Evolutionary conservation across 75 land plant species (phyloP).

Genomic region (Picea sitchensis): DNA sequence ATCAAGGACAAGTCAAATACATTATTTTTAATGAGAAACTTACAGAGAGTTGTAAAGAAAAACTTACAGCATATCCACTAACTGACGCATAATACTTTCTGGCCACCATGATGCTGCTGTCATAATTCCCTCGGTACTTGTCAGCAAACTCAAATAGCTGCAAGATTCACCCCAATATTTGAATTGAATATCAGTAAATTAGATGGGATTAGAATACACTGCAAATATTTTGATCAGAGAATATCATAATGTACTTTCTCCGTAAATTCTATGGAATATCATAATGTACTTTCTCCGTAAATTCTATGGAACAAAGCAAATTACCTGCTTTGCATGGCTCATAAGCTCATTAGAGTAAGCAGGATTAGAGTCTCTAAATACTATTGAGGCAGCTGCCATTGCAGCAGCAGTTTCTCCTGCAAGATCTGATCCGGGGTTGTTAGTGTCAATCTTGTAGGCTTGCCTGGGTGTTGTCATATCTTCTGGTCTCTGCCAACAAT

Average conservation of each 20-base stretch:
- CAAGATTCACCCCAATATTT: slow-evolving; percentile 1
- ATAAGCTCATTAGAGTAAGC: slow-evolving; percentile 41
- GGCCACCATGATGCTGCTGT: slow-evolving; percentile 29
- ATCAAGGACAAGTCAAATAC: too few relatives aligned
- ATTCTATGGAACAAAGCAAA: not conserved
- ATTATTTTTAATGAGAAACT: too few relatives aligned
- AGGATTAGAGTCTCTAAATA: slow-evolving; percentile 32
- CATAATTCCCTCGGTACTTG: slow-evolving; percentile 40
- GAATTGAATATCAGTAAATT: too few relatives aligned
- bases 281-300: too few relatives aligned
- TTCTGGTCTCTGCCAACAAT: slow-evolving; percentile 70
- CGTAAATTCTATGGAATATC: too few relatives aligned
- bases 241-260: too few relatives aligned
- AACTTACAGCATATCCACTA: slow-evolving; percentile 28
- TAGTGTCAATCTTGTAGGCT: slow-evolving; percentile 46
- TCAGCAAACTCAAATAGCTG: slow-evolving; percentile 54
- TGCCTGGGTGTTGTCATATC: slow-evolving; percentile 57
- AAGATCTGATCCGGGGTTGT: slow-evolving; percentile 58
- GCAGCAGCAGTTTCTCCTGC: slow-evolving; percentile 82
- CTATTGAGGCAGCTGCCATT: slow-evolving; percentile 68
- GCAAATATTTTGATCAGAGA: too few relatives aligned
- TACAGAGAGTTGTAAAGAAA: too few relatives aligned
- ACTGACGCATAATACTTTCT: slow-evolving; percentile 30
- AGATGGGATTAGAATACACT: too few relatives aligned
- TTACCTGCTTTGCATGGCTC: slow-evolving; percentile 47